Percentiles rank a stretch among this genome's conserved stretches.
These are phyloP conservation scores for Ilex aquifolium DNA, from an alignment of 257 asterid species.

Conservation along the genomic window DNA sequence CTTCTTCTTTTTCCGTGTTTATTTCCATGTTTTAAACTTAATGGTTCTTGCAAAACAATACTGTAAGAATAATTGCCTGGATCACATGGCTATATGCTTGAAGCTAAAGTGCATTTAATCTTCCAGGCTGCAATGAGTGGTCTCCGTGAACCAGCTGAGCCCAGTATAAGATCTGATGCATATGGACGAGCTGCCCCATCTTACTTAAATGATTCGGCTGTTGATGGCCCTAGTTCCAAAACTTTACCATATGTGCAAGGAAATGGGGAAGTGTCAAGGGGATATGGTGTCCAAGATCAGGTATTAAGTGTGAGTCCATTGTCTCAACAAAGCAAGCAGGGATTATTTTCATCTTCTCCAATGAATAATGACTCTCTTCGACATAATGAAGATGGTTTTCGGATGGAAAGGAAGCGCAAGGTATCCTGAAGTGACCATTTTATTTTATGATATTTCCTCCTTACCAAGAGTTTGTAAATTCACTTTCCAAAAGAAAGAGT, in stretches of 20 bases:
- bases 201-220: slow-evolving; percentile 27
- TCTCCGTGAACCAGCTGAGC: slow-evolving; percentile 26
- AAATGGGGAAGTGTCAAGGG: slow-evolving; percentile 61
- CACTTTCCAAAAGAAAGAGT: not conserved
- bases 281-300: slow-evolving; percentile 59
- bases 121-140: slow-evolving; percentile 26
- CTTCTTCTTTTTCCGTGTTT: not conserved
- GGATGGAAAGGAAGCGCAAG: slow-evolving; percentile 48
- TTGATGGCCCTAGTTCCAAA: slow-evolving; percentile 33
- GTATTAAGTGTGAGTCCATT: slow-evolving; percentile 23
- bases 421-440: slow-evolving; percentile 28
- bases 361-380: slow-evolving; percentile 22
- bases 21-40: not conserved
- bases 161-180: slow-evolving; percentile 29
- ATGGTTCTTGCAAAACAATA: not conserved
- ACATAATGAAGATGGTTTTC: slow-evolving; percentile 27
- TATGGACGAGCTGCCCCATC: slow-evolving; percentile 31
- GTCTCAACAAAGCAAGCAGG: slow-evolving; percentile 29
- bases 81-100: no score
- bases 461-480: not conserved
- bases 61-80: no score
- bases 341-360: slow-evolving; percentile 24
- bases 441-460: not conserved
- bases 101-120: not conserved
- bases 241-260: slow-evolving; percentile 36